phyloP scores from a whole-genome alignment of 2,329 filamentous ascomycete genomes.

The Proliferodiscus dingleyae region DNA sequence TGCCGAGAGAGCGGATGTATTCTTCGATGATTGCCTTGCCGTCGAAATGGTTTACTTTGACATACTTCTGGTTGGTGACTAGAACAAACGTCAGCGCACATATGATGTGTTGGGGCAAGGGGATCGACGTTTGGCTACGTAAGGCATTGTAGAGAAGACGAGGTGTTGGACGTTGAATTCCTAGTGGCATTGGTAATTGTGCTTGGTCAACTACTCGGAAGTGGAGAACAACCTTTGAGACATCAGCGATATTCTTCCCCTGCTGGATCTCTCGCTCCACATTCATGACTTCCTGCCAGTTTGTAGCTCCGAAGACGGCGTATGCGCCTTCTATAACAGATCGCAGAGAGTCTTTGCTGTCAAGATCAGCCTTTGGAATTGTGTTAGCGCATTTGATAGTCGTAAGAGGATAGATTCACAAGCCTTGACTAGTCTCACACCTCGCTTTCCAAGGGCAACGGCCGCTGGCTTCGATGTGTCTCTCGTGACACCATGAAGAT shows the following conservation, averaged over 20 bases:
- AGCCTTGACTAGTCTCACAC: background rate
- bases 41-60: constrained; percentile 32
- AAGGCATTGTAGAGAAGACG: constrained; percentile 38
- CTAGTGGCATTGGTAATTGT: constrained; percentile 16
- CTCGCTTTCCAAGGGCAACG: background rate
- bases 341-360: constrained; percentile 35
- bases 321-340: constrained; percentile 17
- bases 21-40: constrained; percentile 34
- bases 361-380: constrained; percentile 33
- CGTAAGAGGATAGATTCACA: background rate
- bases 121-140: constrained; percentile 29
- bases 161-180: constrained; percentile 37
- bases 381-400: background rate
- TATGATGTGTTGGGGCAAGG: background rate
- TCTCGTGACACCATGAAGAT: background rate
- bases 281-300: constrained; percentile 29
- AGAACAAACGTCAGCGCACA: background rate
- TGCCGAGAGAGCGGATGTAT: constrained; percentile 27
- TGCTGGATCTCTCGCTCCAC: constrained; percentile 26
- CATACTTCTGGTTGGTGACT: constrained; percentile 35
- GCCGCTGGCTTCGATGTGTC: background rate
- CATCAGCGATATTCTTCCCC: constrained; percentile 32
- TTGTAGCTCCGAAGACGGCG: constrained; percentile 21
- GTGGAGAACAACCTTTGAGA: constrained; percentile 9
- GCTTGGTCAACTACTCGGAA: constrained; percentile 21